Conservation (phyloP, 805 yeast species). For the Barnettozyma botsteinii region DNA sequence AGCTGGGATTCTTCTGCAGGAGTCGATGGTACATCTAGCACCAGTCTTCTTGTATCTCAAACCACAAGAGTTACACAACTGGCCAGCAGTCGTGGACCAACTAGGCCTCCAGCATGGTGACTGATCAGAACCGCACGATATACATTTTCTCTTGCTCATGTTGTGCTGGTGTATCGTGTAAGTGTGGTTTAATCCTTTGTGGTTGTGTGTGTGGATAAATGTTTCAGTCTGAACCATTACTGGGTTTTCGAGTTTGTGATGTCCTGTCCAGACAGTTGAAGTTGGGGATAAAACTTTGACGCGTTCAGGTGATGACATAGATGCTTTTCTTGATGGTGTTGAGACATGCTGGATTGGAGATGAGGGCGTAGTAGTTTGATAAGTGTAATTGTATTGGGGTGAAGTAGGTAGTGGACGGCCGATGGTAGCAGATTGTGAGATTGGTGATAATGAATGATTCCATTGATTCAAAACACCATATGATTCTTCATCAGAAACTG, state of each 20-base stretch:
- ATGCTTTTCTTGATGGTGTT: background rate
- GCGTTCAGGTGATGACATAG: background rate
- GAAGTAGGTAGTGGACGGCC: conserved; percentile 11
- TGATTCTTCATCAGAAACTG: conserved; percentile 16
- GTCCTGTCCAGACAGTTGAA: conserved; percentile 12
- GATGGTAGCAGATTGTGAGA: conserved; percentile 6
- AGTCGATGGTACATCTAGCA: conserved; percentile 73
- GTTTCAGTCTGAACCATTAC: conserved; percentile 13
- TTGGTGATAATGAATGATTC: conserved; percentile 12
- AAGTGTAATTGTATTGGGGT: conserved; percentile 8
- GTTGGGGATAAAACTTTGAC: background rate
- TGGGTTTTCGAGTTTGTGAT: conserved; percentile 15
- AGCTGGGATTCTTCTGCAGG: conserved; percentile 87
- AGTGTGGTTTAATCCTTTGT: conserved; percentile 25
- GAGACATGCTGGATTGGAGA: conserved; percentile 4
- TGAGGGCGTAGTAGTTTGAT: conserved; percentile 1
- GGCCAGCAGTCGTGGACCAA: conserved; percentile 90
- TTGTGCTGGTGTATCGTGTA: conserved; percentile 26
- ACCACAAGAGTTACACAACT: conserved; percentile 94
- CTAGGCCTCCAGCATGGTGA: conserved; percentile 99
- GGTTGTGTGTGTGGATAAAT: conserved; percentile 25
- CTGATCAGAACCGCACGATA: conserved; percentile 84
- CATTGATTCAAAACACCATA: conserved; percentile 4
- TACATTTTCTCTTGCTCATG: conserved; percentile 51
- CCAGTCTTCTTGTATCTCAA: conserved; percentile 89